Percentiles rank a stretch among this genome's conserved stretches.
Conservation (phyloP, 1,284 basidiomycete species). For the Melampsora abietis-canadensis region DNA sequence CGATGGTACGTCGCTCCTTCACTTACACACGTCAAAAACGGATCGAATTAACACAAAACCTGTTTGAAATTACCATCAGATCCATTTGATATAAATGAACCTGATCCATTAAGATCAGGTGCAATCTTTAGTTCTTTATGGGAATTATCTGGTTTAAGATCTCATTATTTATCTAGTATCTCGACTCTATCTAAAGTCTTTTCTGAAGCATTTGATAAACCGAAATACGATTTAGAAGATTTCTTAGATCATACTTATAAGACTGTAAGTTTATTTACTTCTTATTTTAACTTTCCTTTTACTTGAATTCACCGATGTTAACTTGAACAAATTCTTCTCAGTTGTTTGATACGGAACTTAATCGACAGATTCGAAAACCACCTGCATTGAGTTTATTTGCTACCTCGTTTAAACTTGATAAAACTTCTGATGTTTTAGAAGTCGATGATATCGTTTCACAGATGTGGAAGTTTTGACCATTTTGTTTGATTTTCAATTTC, state of each 20-base stretch:
- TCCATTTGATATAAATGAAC: conserved; percentile 68
- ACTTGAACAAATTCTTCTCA: too few relatives aligned
- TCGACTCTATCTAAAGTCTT: conserved; percentile 81
- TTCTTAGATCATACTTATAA: conserved; percentile 93
- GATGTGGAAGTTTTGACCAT: conserved; percentile 35
- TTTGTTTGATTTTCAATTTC: not conserved
- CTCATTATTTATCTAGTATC: conserved; percentile 80
- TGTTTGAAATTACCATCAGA: conserved; percentile 57
- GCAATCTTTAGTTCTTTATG: conserved; percentile 85
- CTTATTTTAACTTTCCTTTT: conserved; percentile 3
- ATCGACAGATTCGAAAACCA: conserved; percentile 67
- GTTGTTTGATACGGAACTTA: conserved; percentile 82
- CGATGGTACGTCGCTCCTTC: conserved; percentile 48
- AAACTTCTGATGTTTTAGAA: conserved; percentile 21
- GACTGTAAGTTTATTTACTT: conserved; percentile 64
- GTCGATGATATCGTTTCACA: conserved; percentile 36
- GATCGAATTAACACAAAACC: not conserved
- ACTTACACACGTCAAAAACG: not conserved
- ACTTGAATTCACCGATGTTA: not conserved
- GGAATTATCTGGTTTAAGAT: conserved; percentile 77
- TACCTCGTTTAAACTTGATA: conserved; percentile 48
- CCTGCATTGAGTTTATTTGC: conserved; percentile 65
- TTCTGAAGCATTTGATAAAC: conserved; percentile 87
- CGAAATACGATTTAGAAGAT: conserved; percentile 84
- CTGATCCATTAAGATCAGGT: conserved; percentile 70